Base-by-base conservation (phyloP, 139 green algal genomes). In the Eudorina sp. region DNA sequence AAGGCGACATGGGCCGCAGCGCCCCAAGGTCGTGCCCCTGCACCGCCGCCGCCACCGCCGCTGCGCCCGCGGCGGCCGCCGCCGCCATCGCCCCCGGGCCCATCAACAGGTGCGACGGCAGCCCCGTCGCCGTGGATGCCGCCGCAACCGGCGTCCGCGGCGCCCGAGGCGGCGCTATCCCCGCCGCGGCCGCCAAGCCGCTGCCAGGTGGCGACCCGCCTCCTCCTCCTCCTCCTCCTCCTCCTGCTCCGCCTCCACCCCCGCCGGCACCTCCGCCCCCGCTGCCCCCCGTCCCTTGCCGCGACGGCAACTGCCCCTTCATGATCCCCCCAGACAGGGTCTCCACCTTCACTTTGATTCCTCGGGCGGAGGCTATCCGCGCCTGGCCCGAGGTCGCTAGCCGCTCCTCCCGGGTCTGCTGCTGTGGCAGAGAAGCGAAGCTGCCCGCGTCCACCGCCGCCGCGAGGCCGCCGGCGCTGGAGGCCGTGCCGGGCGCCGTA, bases 321-420 rank as follows among this genome's bases (percentile, higher is more conserved):
- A 81, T 88, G 29, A 93, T 93, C 27, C 31, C 46, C 19, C 90
- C 90, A 0, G 45, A 62, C 13, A 93, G 77, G 2, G 90, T 91
- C 58, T 90, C 84, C 45, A 93, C 86, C 27, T 93, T 89, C 41
- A 93, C 90, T 58, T 91, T 83, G 3, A 90, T 43, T 16, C 64
- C 85, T 3, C 76, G 53, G 8, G 85, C 85, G 1, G 85, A 90
- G 11, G 72, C 85, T 31, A 45, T 23, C 29, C 85, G 73, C 4
- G 55, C 85, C 21, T 29, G 41, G 11, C 40, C 85, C 19, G 45
- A 19, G 13, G 25, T 34, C 25, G 81, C 45, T 31, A 87, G 19
- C 31, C 31, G 29, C 45, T 87, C 81, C 31, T 78, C 62, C 7
- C 64, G 81, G 0, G 27, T 69, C 60, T 51, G n/a, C 64, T 69